Evolutionary conservation across 1,284 basidiomycete genomes (phyloP).

Genomic region (Ceratobasidium sp.): DNA sequence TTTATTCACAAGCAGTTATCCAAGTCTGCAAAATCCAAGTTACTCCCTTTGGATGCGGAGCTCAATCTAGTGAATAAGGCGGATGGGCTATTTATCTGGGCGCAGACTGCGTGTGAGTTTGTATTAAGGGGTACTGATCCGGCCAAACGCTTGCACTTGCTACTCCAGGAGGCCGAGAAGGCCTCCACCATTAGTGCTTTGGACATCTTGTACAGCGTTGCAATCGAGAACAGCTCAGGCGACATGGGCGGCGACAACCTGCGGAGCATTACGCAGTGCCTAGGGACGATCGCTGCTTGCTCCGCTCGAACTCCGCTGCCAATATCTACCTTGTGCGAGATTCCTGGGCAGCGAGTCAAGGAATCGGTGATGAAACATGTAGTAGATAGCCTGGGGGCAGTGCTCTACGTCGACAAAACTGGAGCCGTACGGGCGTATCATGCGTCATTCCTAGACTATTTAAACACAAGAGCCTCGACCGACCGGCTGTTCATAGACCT

Average conservation of each 20-base stretch:
- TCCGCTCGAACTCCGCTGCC: not conserved
- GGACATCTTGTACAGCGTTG: constrained; percentile 11
- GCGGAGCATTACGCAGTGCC: not conserved
- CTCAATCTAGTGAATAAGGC: not conserved
- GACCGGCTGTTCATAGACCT: constrained; percentile 4
- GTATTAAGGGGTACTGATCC: not conserved
- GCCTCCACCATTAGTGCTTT: not conserved
- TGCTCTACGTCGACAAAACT: not conserved
- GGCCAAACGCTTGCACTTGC: not conserved
- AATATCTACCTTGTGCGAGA: not conserved
- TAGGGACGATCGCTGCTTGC: constrained; percentile 8
- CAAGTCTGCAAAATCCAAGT: not conserved
- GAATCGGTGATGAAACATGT: not conserved
- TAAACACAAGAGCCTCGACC: not conserved
- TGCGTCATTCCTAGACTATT: constrained; percentile 8
- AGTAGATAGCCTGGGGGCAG: not conserved
- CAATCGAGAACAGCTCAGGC: not conserved
- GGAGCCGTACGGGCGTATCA: constrained; percentile 15
- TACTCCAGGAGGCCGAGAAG: not conserved
- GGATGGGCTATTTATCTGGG: constrained; percentile 41
- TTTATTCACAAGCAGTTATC: not conserved
- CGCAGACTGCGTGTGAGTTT: constrained; percentile 26
- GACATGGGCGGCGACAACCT: too few relatives aligned
- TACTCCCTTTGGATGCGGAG: not conserved
- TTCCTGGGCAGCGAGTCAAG: not conserved